Evolutionary conservation across 2,329 filamentous ascomycete species (phyloP), one percentile per base, ranked within the genome.

Genomic region (Venturia pyrina): DNA sequence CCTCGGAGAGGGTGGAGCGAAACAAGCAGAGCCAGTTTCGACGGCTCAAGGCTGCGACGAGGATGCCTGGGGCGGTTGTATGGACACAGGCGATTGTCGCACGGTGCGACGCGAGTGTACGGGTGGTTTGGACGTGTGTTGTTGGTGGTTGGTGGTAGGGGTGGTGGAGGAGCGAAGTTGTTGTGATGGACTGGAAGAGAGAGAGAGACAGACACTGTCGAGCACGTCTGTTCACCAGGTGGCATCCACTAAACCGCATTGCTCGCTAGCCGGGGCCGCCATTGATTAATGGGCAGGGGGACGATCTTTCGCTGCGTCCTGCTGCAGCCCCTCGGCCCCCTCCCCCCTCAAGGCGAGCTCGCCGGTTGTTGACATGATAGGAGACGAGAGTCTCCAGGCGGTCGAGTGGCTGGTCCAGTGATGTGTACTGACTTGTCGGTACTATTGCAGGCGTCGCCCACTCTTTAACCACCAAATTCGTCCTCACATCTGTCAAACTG

Each of bases 21-120:
- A 59, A 62, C 64, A 59, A 59, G 48, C n/a, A 62, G 57, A 62
- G 64, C 64, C 64, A 63, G 64, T 62, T 56, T 66, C 37, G 32
- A n/a, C 5, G 37, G 64, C 62, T 64, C 44, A 37, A 21, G 32
- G 6, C 28, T 24, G 60, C 44, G 40, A 48, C 60, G 37, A 44
- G 60, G 28, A 1, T 40, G 53, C 53, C 32, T 34, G 15, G 28
- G 53, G 15, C 15, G 15, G 15, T 59, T 34, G 32, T 37, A 19
- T 13, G 28, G 53, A 15, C 2, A 34, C 53, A 37, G 53, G 5
- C 15, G 28, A 8, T 40, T 37, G 32, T 59, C 53, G 53, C 53
- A 59, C 53, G 53, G 32, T 19, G 53, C 53, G 53, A 37, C 53
- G 53, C 53, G 53, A 59, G 28, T 40, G 15, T 0, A n/a, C 37